Percentiles rank a stretch among this genome's conserved stretches.
phyloP scores from a whole-genome alignment of 257 asterid genomes.

The Nicotiana tabacum region DNA sequence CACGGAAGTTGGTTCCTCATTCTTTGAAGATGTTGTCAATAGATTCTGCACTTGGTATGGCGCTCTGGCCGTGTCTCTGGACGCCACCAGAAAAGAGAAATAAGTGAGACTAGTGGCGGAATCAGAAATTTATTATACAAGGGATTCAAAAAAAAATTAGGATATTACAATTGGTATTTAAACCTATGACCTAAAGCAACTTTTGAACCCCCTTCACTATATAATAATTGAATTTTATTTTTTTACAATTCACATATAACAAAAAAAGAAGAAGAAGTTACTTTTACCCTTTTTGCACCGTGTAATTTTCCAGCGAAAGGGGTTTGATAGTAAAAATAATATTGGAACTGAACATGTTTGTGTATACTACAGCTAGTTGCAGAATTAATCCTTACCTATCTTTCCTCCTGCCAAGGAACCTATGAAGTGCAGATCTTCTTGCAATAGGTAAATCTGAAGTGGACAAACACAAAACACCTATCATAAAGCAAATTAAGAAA shows the following conservation, averaged over 20 bases:
- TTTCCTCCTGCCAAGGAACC: slow-evolving; percentile 59
- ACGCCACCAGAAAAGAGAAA: background rate
- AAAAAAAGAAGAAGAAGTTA: too few relatives aligned
- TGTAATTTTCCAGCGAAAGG: too few relatives aligned
- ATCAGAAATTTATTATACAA: background rate
- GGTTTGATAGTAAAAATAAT: background rate
- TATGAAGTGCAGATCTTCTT: slow-evolving; percentile 42
- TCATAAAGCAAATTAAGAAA: background rate
- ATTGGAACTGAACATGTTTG: background rate
- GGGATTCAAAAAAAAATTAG: too few relatives aligned
- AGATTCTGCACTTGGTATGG: slow-evolving; percentile 13
- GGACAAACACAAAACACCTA: background rate
- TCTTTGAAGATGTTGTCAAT: background rate
- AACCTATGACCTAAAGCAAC: too few relatives aligned
- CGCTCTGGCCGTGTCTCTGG: slow-evolving; percentile 8
- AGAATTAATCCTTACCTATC: slow-evolving; percentile 18
- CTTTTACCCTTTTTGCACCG: too few relatives aligned
- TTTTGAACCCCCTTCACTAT: too few relatives aligned
- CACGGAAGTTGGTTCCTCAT: background rate
- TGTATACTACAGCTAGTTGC: too few relatives aligned
- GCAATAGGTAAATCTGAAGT: slow-evolving; percentile 24
- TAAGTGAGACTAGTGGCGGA: background rate
- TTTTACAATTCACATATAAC: too few relatives aligned
- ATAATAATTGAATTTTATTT: too few relatives aligned
- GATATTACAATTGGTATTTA: too few relatives aligned